phyloP scores from a whole-genome alignment of 306 rosid species.

The Cucumis cinereus region DNA sequence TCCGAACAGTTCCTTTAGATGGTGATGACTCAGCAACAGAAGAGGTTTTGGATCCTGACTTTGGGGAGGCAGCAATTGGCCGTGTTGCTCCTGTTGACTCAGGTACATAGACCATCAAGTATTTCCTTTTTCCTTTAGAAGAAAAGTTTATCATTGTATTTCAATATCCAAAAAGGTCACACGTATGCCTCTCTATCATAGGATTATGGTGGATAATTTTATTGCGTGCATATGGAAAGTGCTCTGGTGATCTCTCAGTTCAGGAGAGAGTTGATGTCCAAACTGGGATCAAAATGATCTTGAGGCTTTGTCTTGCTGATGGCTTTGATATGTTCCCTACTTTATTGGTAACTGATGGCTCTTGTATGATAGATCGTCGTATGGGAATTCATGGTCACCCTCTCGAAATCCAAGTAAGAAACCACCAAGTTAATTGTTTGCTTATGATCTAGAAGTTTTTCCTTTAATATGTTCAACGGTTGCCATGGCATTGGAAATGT shows the following conservation, averaged over 20 bases:
- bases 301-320: slow-evolving; percentile 72
- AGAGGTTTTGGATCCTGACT: slow-evolving; percentile 88
- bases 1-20: slow-evolving; percentile 69
- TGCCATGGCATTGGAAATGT: not conserved
- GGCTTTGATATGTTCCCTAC: slow-evolving; percentile 96
- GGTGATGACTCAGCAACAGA: slow-evolving; percentile 71
- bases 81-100: slow-evolving; percentile 95
- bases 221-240: slow-evolving; percentile 75
- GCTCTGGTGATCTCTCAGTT: slow-evolving; percentile 67
- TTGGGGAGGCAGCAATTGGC: slow-evolving; percentile 92
- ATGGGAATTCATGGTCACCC: slow-evolving; percentile 97
- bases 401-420: slow-evolving; percentile 64
- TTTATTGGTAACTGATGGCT: slow-evolving; percentile 66
- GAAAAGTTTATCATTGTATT: not conserved
- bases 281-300: slow-evolving; percentile 83
- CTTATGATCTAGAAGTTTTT: not conserved
- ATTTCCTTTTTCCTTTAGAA: not conserved
- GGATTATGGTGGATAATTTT: slow-evolving; percentile 93
- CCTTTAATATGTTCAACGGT: not conserved
- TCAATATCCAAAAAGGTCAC: not conserved
- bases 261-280: slow-evolving; percentile 92
- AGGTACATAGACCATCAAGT: slow-evolving; percentile 28
- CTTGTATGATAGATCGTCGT: slow-evolving; percentile 92
- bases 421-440: not conserved
- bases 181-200: slow-evolving; percentile 12